A percentile compares a stretch with the other conserved stretches of the same genome.
phyloP scores from a whole-genome alignment of 257 asterid genomes.

The Nicotiana attenuata region DNA sequence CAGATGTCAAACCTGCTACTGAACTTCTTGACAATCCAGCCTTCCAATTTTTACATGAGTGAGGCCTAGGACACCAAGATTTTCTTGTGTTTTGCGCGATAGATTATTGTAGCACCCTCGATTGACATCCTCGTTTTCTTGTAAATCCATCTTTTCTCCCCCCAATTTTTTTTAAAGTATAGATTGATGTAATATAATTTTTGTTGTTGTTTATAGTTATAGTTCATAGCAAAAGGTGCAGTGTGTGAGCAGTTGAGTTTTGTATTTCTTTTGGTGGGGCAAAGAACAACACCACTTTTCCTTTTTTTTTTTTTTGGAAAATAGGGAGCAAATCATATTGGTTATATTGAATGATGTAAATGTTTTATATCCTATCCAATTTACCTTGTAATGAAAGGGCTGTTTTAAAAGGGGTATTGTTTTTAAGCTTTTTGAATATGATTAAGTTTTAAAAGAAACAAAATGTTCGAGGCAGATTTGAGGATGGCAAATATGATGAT shows the following conservation, averaged over 20 bases:
- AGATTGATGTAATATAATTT: constrained; percentile 15
- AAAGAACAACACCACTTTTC: constrained; percentile 8
- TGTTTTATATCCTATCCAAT: not conserved
- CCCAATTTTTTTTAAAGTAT: not conserved
- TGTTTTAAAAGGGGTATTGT: no score
- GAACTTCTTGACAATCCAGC: constrained; percentile 67
- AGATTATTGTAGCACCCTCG: constrained; percentile 5
- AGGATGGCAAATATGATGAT: no score
- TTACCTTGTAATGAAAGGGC: not conserved
- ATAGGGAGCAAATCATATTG: not conserved
- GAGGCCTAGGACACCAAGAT: constrained; percentile 32
- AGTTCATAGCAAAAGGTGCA: constrained; percentile 5
- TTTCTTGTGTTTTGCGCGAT: not conserved
- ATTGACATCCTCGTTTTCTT: constrained; percentile 8
- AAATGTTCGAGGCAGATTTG: no score
- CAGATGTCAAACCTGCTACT: constrained; percentile 72
- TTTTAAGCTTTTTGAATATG: not conserved
- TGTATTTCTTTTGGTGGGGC: constrained; percentile 21
- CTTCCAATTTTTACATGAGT: constrained; percentile 79
- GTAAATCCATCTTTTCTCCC: constrained; percentile 41
- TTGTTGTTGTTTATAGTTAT: constrained; percentile 14
- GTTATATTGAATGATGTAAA: not conserved
- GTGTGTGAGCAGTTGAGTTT: not conserved
- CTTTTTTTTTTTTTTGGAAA: constrained; percentile 20
- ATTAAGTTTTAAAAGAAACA: not conserved